Evolutionary conservation across 1,139 yeast genomes (phyloP).

Genomic region (Yamadazyma dendronema): DNA sequence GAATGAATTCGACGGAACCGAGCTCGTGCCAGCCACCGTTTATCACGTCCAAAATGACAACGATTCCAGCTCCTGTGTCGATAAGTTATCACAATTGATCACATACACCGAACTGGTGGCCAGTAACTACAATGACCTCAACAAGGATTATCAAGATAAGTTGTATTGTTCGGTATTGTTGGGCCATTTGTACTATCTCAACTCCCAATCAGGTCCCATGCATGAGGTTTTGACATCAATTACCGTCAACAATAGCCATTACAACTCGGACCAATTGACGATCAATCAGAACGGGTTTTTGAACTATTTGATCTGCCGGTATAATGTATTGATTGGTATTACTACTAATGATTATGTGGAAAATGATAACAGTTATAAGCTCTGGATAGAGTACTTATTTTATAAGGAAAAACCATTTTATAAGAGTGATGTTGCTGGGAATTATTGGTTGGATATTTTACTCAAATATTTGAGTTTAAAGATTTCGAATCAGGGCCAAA

Average conservation of each 20-base stretch:
- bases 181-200: conserved; percentile 37
- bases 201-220: conserved; percentile 26
- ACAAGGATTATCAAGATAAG: conserved; percentile 29
- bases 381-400: conserved; percentile 35
- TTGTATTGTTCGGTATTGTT: conserved; percentile 34
- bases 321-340: conserved; percentile 35
- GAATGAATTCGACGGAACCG: conserved; percentile 31
- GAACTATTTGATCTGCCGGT: conserved; percentile 36
- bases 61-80: conserved; percentile 16
- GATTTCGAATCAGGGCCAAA: conserved; percentile 23
- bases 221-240: conserved; percentile 18
- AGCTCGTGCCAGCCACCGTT: conserved; percentile 22
- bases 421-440: conserved; percentile 37
- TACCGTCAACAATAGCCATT: conserved; percentile 15
- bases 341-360: conserved; percentile 10
- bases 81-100: conserved; percentile 30
- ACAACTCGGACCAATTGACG: conserved; percentile 14
- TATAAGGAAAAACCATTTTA: conserved; percentile 26
- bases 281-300: conserved; percentile 24
- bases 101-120: conserved; percentile 28
- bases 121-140: conserved; percentile 25
- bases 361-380: conserved; percentile 15
- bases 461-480: conserved; percentile 24
- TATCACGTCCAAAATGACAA: conserved; percentile 17
- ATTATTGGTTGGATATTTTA: conserved; percentile 39